These are phyloP conservation scores for Stephanodiscus triporus DNA, from an alignment of 108 stramenopile genomes.

Conservation along the genomic window DNA sequence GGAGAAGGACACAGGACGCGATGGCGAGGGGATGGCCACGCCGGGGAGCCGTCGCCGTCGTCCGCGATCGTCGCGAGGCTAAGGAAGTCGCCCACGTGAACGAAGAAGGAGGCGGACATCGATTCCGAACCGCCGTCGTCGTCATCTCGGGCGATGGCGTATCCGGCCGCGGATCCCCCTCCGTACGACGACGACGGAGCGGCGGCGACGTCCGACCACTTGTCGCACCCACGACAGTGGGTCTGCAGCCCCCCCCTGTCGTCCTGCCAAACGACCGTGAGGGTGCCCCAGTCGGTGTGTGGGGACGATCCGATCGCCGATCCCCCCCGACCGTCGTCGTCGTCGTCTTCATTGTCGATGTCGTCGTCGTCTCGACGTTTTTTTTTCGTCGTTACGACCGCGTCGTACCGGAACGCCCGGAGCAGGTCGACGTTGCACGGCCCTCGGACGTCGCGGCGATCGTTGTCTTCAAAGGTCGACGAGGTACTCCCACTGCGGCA, in stretches of 20 bases:
- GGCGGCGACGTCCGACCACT: slow-evolving; percentile 62
- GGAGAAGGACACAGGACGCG: slow-evolving; percentile 48
- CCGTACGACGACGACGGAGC: background rate
- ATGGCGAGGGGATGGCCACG: slow-evolving; percentile 49
- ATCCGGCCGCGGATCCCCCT: too few relatives aligned
- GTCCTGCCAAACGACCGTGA: slow-evolving; percentile 90
- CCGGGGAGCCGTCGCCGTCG: background rate
- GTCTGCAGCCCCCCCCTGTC: slow-evolving; percentile 78
- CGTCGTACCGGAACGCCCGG: slow-evolving; percentile 57
- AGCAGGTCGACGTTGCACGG: slow-evolving; percentile 50
- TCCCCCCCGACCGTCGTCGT: background rate
- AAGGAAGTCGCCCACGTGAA: slow-evolving; percentile 79
- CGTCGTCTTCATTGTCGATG: background rate
- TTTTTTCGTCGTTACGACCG: slow-evolving; percentile 8
- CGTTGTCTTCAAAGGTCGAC: background rate
- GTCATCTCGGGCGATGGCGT: too few relatives aligned
- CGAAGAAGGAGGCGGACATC: slow-evolving; percentile 39
- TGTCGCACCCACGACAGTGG: slow-evolving; percentile 66
- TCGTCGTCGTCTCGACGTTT: background rate
- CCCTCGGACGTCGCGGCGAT: background rate
- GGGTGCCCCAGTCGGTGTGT: slow-evolving; percentile 83
- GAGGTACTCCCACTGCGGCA: slow-evolving; percentile 13
- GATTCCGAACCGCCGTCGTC: background rate
- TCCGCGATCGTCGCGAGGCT: slow-evolving; percentile 57
- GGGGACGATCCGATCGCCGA: slow-evolving; percentile 65